Base-by-base conservation (phyloP, 257 asterid genomes). In the Petunia axillaris region DNA sequence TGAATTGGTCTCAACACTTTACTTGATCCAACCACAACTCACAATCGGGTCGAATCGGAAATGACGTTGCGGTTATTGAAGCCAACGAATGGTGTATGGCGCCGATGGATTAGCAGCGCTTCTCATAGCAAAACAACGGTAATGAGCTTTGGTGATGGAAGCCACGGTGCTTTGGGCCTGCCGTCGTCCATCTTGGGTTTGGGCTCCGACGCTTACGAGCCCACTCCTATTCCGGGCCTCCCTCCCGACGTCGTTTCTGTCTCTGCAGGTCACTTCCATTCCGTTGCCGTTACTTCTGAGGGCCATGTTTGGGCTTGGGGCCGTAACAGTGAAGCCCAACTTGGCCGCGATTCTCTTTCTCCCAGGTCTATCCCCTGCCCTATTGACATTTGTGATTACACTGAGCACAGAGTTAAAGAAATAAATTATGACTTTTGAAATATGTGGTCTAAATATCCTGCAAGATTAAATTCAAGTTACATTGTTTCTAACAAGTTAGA, bases 291-390 rank as follows among this genome's bases (percentile, higher is more conserved):
- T 87, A 95, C 97, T 74, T 81, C 90, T 54, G 84, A 85, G 70
- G 99, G 99, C 14, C 89, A 87, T 6, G 89, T 93, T 75, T 93
- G 97, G 97, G 82, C 96, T n/a, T 95, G 97, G 99, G 99, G 99
- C 38, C 97, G 99, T 46, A 92, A 92, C 79, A 13, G 46, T 25
- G 99, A 92, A 79, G 80, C 83, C 1, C 99, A 95, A 90, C 97
- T 95, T 50, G 97, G 94, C 79, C 97, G 97, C 15, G 79, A 76
- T 57, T 83, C 86, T 10, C 79, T 60, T 82, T 90, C 97, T 66
- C 86, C 92, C 1, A 93, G 97, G 98, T 92, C 52, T 46, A 52
- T 71, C 50, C 38, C 53, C 2, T 13, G 35, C 64, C 8, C 13
- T 25, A 16, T 25, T n/a, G 37, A 13, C 10, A 8, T 46, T 48